Base-by-base conservation (phyloP, 2,329 filamentous ascomycete genomes). In the Periconia sp. region DNA sequence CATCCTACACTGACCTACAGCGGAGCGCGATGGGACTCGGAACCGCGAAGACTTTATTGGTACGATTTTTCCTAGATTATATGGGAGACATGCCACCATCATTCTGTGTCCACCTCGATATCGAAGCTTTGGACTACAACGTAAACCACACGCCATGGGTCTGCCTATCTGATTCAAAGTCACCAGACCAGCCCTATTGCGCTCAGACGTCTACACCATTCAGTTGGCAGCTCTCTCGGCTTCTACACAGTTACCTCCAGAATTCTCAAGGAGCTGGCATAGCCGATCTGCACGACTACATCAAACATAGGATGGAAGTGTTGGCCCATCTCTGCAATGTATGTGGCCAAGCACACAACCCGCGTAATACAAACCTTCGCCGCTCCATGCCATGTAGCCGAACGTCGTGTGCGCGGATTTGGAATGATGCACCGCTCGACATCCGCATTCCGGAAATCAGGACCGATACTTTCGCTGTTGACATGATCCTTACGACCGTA, bases 61-160 rank as follows among this genome's bases (percentile, higher is more conserved):
- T 68, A n/a, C 56, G 63, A 4, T 28, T 69, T 1, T 50, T 36
- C n/a, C 18, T 61, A 4, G 48, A 53, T 15, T 33, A 37, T 31
- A 32, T 23, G 2, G 39, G 37, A 7, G 31, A 35, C 1, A 33
- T 47, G 10, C 43, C 54, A 1, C 43, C 55, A 6, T 40, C 46
- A 1, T 69, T 68, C 26, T 69, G 65, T 25, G 15, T 60, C 8
- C 65, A 68, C 38, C 57, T 65, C 23, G 50, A 61, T 35, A 57
- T 43, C 12, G 61, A 65, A 8, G 22, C 23, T 11, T 17, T 50
- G 8, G 18, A 56, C 7, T 40, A 54, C 5, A 40, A 37, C 17
- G 17, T 31, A 4, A 40, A 53, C 13, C 61, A 67, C 31, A 40
- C 44, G 9, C 56, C 54, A 2, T 66, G 56, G 44, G 36, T 43